Evolutionary conservation across 148 eudicot genomes (phyloP), one percentile per base, ranked within the genome.

Genomic region (Selenicereus undatus): DNA sequence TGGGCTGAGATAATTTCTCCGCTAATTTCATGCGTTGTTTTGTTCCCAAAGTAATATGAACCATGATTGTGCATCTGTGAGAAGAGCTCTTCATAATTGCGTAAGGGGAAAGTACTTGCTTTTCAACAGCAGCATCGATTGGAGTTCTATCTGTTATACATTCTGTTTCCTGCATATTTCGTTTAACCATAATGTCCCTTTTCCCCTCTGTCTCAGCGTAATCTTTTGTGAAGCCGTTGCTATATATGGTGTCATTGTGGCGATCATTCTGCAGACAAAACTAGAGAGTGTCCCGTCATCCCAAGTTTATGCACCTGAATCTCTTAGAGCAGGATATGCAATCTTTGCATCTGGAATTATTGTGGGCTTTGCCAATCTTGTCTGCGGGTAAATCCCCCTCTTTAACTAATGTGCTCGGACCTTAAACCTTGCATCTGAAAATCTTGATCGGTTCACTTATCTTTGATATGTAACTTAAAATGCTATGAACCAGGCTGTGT

Each of bases 201-300:
- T 22, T 42, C 30, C 74, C 54, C 76, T 71, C 78, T 24, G 29
- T 86, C 20, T 8, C 90, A 96, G 98, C 89, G 98, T 96, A 71
- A 96, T 96, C 66, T 96, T 96, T 77, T 96, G 99, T 85, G 98
- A 93, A 90, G 99, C 98, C 81, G 99, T 96, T 85, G 99, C 99
- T 74, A 96, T 93, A 82, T 96, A 96, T 84, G 99, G 99, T 54
- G 99, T 96, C 83, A 96, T 94, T 58, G 99, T 94, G 85, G 99
- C 99, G 45, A 96, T 96, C 86, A 96, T 96, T 83, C 88, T 93
- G 83, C 99, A 96, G 87, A 96, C 97, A 39, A 96, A 93, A 85
- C 84, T 96, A 81, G 98, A 96, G 85, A 96, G 95, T 81, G 99
- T 96, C 69, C 97, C 97, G 75, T 20, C 87, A 17, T 84, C 95